phyloP scores from a whole-genome alignment of 1,284 basidiomycete genomes.

The Cutaneotrichosporon cutaneum region DNA sequence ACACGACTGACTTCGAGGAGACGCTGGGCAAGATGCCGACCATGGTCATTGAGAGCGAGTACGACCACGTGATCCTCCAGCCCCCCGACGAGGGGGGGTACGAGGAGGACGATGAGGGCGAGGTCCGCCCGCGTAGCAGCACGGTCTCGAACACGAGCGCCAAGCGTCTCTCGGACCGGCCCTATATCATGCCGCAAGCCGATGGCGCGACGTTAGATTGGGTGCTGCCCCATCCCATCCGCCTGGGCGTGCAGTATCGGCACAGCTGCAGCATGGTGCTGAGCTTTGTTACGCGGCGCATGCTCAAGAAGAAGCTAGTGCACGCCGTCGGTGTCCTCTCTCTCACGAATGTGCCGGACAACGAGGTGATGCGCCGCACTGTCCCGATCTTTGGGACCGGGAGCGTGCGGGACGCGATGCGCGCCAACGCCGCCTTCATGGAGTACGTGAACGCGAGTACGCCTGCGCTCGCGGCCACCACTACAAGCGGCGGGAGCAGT shows the following conservation, averaged over 20 bases:
- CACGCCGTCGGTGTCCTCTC: conserved; percentile 40
- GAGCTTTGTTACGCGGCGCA: conserved; percentile 32
- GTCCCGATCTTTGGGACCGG: conserved; percentile 43
- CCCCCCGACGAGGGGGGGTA: neutral
- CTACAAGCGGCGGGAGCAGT: neutral
- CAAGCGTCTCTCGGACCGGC: neutral
- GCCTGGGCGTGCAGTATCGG: conserved; percentile 49
- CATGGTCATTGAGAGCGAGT: conserved; percentile 42
- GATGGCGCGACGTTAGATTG: conserved; percentile 15
- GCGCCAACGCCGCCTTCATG: conserved; percentile 13
- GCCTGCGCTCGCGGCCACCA: neutral
- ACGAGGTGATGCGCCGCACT: conserved; percentile 23
- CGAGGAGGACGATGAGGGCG: neutral
- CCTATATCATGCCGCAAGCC: neutral
- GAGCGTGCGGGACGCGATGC: conserved; percentile 34
- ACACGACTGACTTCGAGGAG: conserved; percentile 24
- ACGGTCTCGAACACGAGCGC: neutral
- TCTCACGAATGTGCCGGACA: conserved; percentile 40
- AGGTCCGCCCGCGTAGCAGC: neutral
- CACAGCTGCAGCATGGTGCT: conserved; percentile 50
- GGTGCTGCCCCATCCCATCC: conserved; percentile 28
- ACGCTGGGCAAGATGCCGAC: conserved; percentile 26
- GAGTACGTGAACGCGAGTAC: conserved; percentile 15
- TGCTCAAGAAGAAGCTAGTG: conserved; percentile 43
- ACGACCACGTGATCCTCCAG: conserved; percentile 24